Base-by-base conservation (phyloP, 2,329 filamentous ascomycete genomes). In the Fusarium sp. region DNA sequence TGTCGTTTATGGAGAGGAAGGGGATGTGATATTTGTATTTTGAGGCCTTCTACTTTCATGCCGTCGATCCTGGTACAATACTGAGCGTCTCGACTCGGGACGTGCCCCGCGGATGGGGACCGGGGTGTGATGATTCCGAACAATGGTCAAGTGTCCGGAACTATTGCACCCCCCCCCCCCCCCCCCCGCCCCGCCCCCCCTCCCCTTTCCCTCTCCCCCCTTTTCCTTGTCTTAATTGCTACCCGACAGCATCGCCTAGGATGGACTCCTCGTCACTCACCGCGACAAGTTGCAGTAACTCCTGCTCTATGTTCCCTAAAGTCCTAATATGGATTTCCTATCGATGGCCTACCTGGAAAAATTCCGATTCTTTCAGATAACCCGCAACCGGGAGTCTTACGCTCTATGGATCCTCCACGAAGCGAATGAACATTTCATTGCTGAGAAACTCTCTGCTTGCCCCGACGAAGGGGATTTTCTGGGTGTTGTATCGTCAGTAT, bases 21-120 rank as follows among this genome's bases (percentile, higher is more conserved):
- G 18, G 38, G 22, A 16, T n/a, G n/a, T 40, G 53, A 40, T 57
- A 57, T 57, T 57, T 57, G 42, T 57, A 57, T 40, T 49, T 57
- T 57, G 53, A 57, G 53, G 53, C 53, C 53, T 30, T 15, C 53
- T 46, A 47, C 53, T 57, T 47, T 24, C 22, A 24, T 24, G 22
- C 22, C 22, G 22, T 24, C 22, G 22, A 24, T 24, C 22, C 22
- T 24, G 22, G 22, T 24, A 24, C 22, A 24, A 24, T 24, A 24
- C 22, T 24, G 22, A 24, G 22, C 22, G 22, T 24, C 22, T 24
- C 22, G 22, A 24, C 22, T 24, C 22, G 22, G 22, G 22, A 24
- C 22, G 22, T 24, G 22, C 22, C 22, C 22, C 22, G 22, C 22
- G 22, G 22, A 24, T 24, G 22, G 22, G 22, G 22, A 5, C 22